Base-by-base conservation (phyloP, 805 yeast species). In the Wickerhamiella parazyma region DNA sequence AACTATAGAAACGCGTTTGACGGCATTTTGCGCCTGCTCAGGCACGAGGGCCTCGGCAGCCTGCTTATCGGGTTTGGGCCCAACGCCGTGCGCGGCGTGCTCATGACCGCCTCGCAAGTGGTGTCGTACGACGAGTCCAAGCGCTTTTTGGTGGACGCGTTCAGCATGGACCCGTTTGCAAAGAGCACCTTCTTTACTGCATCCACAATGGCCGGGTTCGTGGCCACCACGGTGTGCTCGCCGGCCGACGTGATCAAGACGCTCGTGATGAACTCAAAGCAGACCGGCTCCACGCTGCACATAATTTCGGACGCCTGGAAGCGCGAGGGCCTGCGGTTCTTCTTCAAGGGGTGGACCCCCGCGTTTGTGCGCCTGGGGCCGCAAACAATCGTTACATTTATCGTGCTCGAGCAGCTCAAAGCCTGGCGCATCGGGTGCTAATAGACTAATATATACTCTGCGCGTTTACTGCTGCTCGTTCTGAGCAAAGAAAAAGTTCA, bases 241-340 rank as follows among this genome's bases (percentile, higher is more conserved):
- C 95, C 95, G 1, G 94, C 87, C 8, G 95, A 84, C 61, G 95
- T 84, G 3, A 77, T 84, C 39, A 85, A 85, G 61, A 85, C 95
- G 2, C 68, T 93, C 55, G 80, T 84, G 46, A 84, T 84, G 95
- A 79, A 81, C 61, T 31, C 44, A 9, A 25, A 29, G 11, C 59
- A 57, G 24, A 52, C 52, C 20, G 21, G 22, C 4, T 11, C 51
- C 47, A 53, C 38, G 33, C 66, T 42, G 63, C 72, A 48, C 78
- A 48, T 58, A 2, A 75, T 80, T 36, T 59, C 83, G 47, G 50
- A 51, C 1, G 58, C 60, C 6, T 68, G 84, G 16, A 70, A 68
- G 49, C 63, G 55, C 10, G 94, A 84, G 61, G 95, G 95, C 18
- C 67, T 74, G 11, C 71, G 76, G 0, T 85, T 85, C 63, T 73